Conservation (phyloP, 1,284 basidiomycete species). For the Ustilago trichophora region DNA sequence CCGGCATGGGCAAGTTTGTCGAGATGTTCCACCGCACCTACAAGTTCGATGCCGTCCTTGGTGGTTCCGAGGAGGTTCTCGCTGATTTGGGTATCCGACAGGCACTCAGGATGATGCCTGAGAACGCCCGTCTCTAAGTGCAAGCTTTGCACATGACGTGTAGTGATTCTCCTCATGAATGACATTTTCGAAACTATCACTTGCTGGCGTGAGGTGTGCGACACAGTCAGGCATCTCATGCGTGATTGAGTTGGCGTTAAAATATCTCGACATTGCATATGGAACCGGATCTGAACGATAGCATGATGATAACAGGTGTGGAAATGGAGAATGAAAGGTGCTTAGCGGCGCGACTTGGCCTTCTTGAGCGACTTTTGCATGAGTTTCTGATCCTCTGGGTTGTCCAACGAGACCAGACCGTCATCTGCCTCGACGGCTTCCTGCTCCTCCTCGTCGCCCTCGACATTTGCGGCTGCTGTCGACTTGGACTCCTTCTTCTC, state of each 20-base stretch:
- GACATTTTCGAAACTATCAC: too few species aligned
- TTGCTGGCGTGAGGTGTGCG: too few species aligned
- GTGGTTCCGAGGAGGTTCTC: conserved; percentile 68
- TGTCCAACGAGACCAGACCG: conserved; percentile 27
- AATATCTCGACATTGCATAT: too few species aligned
- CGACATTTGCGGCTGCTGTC: neutral
- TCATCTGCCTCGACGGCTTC: conserved; percentile 1
- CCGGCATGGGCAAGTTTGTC: conserved; percentile 71
- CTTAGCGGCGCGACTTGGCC: conserved; percentile 23
- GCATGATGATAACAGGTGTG: too few species aligned
- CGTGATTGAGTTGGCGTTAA: too few species aligned
- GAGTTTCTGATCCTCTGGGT: conserved; percentile 40
- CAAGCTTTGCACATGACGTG: too few species aligned
- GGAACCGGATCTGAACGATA: too few species aligned
- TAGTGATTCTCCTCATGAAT: too few species aligned
- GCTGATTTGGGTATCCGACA: conserved; percentile 71
- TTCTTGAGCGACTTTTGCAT: conserved; percentile 46
- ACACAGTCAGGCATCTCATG: too few species aligned
- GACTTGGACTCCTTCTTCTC: neutral
- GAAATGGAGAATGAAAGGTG: neutral
- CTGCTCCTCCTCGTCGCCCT: conserved; percentile 4
- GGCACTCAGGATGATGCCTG: conserved; percentile 65
- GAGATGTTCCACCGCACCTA: conserved; percentile 73
- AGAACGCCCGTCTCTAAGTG: conserved; percentile 53
- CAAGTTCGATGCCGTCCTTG: conserved; percentile 74